Conservation (phyloP, 2,329 filamentous ascomycete species). For the Aspergillus sp. region DNA sequence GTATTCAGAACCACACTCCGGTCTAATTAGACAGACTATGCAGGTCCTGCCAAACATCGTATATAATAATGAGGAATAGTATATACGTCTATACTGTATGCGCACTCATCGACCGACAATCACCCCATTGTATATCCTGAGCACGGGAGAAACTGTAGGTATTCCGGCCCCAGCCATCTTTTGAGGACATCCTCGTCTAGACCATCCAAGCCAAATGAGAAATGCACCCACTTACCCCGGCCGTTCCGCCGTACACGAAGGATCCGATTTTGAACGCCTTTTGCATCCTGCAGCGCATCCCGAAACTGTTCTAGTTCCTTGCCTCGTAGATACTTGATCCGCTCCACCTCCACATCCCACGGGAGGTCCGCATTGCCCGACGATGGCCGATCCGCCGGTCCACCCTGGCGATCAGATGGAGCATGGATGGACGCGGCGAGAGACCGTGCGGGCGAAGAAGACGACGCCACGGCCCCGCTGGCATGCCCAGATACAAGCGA, state of each 20-base stretch:
- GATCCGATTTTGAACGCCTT: constrained; percentile 32
- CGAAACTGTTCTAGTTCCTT: constrained; percentile 33
- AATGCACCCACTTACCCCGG: constrained; percentile 41
- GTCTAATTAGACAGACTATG: too few species aligned
- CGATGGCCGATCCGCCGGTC: neutral
- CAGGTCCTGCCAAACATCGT: too few species aligned
- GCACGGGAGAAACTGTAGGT: constrained; percentile 2
- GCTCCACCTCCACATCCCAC: constrained; percentile 35
- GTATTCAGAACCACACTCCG: too few species aligned
- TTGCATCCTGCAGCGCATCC: constrained; percentile 25
- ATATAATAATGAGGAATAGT: too few species aligned
- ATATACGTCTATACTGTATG: neutral
- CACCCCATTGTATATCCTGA: too few species aligned
- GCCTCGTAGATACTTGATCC: constrained; percentile 27
- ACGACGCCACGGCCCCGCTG: neutral
- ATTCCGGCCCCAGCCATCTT: constrained; percentile 17
- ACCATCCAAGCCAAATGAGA: constrained; percentile 30
- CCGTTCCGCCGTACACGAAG: constrained; percentile 28
- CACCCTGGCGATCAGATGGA: neutral
- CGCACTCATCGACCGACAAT: too few species aligned
- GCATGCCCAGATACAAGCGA: neutral
- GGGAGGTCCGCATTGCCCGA: constrained; percentile 10
- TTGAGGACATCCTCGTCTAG: constrained; percentile 17
- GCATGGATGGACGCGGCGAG: constrained; percentile 25
- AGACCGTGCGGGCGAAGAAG: constrained; percentile 7